These are phyloP conservation scores for Termitomyces sp. DNA, from an alignment of 768 basidiomycete genomes.

Conservation along the genomic window DNA sequence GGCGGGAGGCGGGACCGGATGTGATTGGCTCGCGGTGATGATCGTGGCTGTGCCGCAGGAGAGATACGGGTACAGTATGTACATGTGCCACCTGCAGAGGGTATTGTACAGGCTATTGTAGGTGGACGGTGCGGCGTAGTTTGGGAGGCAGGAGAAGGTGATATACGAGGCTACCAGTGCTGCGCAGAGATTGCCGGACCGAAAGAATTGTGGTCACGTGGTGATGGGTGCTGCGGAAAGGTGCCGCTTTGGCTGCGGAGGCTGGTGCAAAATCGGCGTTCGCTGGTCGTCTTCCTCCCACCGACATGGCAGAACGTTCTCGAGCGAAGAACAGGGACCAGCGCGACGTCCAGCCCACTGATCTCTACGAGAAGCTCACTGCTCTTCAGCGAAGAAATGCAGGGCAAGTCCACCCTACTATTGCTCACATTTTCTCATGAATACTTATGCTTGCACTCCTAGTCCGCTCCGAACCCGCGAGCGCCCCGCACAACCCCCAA, in stretches of 20 bases:
- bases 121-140: not conserved
- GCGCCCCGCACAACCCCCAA: conserved; percentile 21
- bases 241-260: conserved; percentile 9
- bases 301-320: conserved; percentile 28
- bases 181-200: not conserved
- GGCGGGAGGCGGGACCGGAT: no score
- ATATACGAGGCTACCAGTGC: not conserved
- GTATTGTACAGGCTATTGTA: no score
- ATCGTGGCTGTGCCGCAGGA: not conserved
- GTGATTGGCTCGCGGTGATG: not conserved
- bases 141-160: no score
- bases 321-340: conserved; percentile 41
- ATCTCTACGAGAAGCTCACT: conserved; percentile 57
- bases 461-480: not conserved
- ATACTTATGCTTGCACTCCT: not conserved
- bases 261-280: conserved; percentile 8
- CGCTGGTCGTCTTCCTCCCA: conserved; percentile 6
- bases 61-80: no score
- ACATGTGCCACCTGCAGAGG: no score
- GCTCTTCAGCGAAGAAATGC: conserved; percentile 66
- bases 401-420: conserved; percentile 34
- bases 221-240: conserved; percentile 19
- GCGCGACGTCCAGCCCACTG: conserved; percentile 37
- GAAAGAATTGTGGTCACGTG: conserved; percentile 7
- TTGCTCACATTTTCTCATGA: not conserved